phyloP scores from a whole-genome alignment of 2,329 filamentous ascomycete genomes.

The Simplicillium aogashimaense region DNA sequence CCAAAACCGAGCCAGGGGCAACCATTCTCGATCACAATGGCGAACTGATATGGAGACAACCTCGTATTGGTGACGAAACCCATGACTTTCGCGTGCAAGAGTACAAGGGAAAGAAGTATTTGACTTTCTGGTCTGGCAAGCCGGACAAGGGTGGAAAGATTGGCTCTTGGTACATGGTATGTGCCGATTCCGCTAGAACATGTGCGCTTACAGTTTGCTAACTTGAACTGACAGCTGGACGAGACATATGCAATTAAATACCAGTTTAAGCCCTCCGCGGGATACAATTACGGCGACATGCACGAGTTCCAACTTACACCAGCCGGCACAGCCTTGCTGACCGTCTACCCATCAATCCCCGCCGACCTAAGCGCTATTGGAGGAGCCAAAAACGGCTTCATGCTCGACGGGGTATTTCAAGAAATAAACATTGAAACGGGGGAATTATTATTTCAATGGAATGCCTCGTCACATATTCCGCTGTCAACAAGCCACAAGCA shows the following conservation, averaged over 20 bases:
- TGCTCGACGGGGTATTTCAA: slow-evolving; percentile 18
- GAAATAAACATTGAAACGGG: slow-evolving; percentile 38
- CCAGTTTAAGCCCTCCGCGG: not conserved
- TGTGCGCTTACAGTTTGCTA: no score
- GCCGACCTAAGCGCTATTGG: slow-evolving; percentile 22
- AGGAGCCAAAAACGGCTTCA: slow-evolving; percentile 10
- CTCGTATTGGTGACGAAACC: slow-evolving; percentile 5
- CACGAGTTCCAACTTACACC: slow-evolving; percentile 26
- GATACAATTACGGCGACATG: slow-evolving; percentile 19
- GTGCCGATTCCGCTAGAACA: no score
- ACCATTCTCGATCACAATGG: slow-evolving; percentile 14
- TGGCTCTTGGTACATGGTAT: slow-evolving; percentile 33
- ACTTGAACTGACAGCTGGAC: slow-evolving; percentile 3
- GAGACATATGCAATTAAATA: slow-evolving; percentile 5
- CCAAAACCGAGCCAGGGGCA: slow-evolving; percentile 5
- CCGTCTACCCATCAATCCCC: slow-evolving; percentile 22
- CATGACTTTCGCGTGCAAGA: slow-evolving; percentile 11
- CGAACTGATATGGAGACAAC: slow-evolving; percentile 18
- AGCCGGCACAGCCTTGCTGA: slow-evolving; percentile 25
- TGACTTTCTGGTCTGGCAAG: slow-evolving; percentile 23
- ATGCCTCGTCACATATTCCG: slow-evolving; percentile 14
- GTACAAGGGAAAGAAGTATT: slow-evolving; percentile 8
- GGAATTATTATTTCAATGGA: slow-evolving; percentile 34
- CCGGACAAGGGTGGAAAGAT: slow-evolving; percentile 32
- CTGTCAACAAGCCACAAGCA: slow-evolving; percentile 2